Evolutionary conservation across 2,329 filamentous ascomycete species (phyloP).

Genomic region (Penicillium sp.): DNA sequence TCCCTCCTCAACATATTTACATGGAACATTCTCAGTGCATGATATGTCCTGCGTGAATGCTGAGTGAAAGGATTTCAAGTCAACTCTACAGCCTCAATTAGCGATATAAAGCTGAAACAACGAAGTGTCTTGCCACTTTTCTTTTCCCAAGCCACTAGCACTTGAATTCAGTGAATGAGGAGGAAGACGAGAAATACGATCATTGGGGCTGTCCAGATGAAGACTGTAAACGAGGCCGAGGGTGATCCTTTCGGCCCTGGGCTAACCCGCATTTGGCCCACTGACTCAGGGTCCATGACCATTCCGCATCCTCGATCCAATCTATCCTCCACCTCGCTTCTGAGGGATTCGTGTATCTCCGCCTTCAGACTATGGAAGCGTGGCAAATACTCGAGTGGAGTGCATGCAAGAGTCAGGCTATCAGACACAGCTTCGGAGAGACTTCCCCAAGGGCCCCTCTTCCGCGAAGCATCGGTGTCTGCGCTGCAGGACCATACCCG

Average conservation of each 20-base stretch:
- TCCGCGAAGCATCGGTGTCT: background rate
- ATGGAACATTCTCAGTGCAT: background rate
- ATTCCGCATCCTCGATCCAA: background rate
- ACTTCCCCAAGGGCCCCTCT: background rate
- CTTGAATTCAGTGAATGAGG: background rate
- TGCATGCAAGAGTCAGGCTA: constrained; percentile 2
- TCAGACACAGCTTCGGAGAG: background rate
- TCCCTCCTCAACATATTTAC: background rate
- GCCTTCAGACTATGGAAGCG: background rate
- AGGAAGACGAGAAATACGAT: background rate
- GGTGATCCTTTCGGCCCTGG: background rate
- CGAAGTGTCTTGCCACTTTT: background rate
- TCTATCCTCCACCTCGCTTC: background rate
- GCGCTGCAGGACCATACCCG: background rate
- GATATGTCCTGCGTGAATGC: too few relatives aligned
- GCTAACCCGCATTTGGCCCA: background rate
- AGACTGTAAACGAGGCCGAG: background rate
- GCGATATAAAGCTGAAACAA: background rate
- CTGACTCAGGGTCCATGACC: constrained; percentile 7
- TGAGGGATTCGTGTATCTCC: background rate
- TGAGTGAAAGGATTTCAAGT: background rate
- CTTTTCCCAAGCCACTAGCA: background rate
- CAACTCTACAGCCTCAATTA: background rate
- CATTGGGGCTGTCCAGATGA: background rate
- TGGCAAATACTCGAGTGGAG: background rate